These are phyloP conservation scores for Lactarius indigo DNA, from an alignment of 768 basidiomycete species.

Conservation along the genomic window DNA sequence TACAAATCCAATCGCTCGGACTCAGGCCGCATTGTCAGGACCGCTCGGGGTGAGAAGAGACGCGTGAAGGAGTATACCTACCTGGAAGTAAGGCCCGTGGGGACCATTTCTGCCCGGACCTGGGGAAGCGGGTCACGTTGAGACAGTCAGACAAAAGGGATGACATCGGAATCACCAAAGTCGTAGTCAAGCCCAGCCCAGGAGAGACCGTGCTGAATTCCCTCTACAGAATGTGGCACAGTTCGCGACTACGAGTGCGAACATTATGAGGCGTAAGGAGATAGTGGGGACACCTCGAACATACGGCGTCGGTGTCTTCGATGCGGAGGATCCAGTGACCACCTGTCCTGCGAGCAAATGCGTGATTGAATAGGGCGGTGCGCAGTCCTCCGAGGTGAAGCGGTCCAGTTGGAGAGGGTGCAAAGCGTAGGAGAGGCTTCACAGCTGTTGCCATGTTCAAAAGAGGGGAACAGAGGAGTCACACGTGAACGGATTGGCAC, in stretches of 20 bases:
- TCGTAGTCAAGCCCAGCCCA: constrained; percentile 95
- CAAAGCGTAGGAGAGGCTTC: constrained; percentile 72
- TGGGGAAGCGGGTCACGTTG: constrained; percentile 30
- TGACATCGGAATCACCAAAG: constrained; percentile 54
- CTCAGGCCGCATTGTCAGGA: constrained; percentile 38
- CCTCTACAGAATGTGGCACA: constrained; percentile 83
- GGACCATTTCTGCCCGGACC: constrained; percentile 76
- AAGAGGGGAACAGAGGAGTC: neutral
- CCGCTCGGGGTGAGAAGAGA: neutral
- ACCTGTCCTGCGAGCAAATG: constrained; percentile 74
- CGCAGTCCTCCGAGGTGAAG: constrained; percentile 93
- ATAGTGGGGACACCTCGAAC: constrained; percentile 26
- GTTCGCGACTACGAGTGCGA: constrained; percentile 55
- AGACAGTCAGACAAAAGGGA: neutral
- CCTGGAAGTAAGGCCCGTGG: constrained; percentile 86
- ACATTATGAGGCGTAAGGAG: constrained; percentile 4
- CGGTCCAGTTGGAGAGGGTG: constrained; percentile 93
- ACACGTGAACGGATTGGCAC: constrained; percentile 5
- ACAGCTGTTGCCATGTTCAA: constrained; percentile 1
- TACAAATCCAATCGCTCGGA: constrained; percentile 90
- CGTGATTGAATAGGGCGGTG: constrained; percentile 90
- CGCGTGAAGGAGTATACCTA: constrained; percentile 43
- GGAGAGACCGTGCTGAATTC: constrained; percentile 65
- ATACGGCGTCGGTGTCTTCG: constrained; percentile 92
- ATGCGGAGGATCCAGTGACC: constrained; percentile 92